These are phyloP conservation scores for Pelargonium nanum DNA, from an alignment of 345 rosid genomes.

Conservation along the genomic window DNA sequence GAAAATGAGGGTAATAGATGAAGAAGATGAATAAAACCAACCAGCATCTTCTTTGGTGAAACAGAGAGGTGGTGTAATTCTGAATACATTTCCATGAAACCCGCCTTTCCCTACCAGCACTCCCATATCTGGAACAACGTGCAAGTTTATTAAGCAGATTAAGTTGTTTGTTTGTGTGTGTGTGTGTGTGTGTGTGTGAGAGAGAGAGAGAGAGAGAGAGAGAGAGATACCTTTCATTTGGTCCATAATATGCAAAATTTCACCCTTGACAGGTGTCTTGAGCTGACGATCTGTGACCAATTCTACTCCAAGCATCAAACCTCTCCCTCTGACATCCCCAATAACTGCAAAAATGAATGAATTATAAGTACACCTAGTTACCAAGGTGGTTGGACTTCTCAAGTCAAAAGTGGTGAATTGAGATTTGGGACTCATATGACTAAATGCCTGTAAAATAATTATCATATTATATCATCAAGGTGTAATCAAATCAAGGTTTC, in stretches of 20 bases:
- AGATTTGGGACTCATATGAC: too few species aligned
- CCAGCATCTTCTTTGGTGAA: slow-evolving; percentile 91
- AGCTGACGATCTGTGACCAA: slow-evolving; percentile 65
- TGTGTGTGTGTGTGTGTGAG: too few species aligned
- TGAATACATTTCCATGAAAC: slow-evolving; percentile 67
- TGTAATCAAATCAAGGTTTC: too few species aligned
- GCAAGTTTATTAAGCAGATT: too few species aligned
- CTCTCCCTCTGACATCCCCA: slow-evolving; percentile 95
- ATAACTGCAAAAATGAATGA: slow-evolving; percentile 40
- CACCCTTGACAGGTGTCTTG: slow-evolving; percentile 75
- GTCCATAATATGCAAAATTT: slow-evolving; percentile 70
- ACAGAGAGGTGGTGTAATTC: slow-evolving; percentile 97
- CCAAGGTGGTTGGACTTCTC: too few species aligned
- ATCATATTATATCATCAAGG: too few species aligned
- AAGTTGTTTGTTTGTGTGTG: too few species aligned
- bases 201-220: too few species aligned
- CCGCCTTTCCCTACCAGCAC: slow-evolving; percentile 62
- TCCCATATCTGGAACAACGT: not conserved
- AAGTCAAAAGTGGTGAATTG: too few species aligned
- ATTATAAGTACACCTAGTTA: too few species aligned
- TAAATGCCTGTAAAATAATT: too few species aligned
- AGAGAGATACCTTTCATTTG: slow-evolving; percentile 65
- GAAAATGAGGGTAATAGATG: not conserved
- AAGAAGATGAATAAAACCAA: slow-evolving; percentile 11
- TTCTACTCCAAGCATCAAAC: slow-evolving; percentile 91